A percentile compares a stretch with the other conserved stretches of the same genome.
Evolutionary conservation across 1,139 yeast genomes (phyloP).

Genomic region (Hyphopichia burtonii): DNA sequence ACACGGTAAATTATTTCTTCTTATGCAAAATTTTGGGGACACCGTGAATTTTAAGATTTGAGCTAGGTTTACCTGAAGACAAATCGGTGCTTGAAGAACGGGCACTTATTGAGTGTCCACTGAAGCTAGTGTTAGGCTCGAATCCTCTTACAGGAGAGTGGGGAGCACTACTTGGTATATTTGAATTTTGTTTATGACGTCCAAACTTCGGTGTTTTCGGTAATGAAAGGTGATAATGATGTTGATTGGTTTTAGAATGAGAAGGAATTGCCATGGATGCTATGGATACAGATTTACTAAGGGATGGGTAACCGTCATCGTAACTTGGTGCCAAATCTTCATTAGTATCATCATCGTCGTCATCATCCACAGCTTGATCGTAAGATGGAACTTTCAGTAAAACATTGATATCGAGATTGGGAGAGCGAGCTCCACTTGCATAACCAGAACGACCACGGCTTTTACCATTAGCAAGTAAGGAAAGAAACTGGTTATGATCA

Average conservation of each 20-base stretch:
- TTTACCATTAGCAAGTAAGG: conserved; percentile 3
- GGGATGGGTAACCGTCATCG: conserved; percentile 7
- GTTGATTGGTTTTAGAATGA: too few species aligned
- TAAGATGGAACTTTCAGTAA: conserved; percentile 37
- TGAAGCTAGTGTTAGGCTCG: background rate
- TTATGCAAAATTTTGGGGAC: conserved; percentile 4
- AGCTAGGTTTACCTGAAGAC: background rate
- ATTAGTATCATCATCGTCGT: conserved; percentile 17
- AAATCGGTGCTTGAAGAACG: background rate
- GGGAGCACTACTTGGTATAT: background rate
- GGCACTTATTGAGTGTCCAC: background rate
- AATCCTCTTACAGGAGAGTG: background rate
- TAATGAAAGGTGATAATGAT: conserved; percentile 1
- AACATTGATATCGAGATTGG: conserved; percentile 19
- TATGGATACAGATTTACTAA: background rate
- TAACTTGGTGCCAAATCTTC: conserved; percentile 37
- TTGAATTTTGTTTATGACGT: background rate
- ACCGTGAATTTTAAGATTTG: conserved; percentile 2
- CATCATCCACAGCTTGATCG: conserved; percentile 34
- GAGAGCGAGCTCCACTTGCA: conserved; percentile 4
- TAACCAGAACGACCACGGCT: background rate
- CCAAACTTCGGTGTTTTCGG: conserved; percentile 2
- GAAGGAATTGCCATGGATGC: background rate
- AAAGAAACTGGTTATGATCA: conserved; percentile 1
- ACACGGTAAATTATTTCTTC: background rate